These are phyloP conservation scores for Haplosporangium sp. DNA, from an alignment of 371 early-diverging fungal species.

Conservation along the genomic window DNA sequence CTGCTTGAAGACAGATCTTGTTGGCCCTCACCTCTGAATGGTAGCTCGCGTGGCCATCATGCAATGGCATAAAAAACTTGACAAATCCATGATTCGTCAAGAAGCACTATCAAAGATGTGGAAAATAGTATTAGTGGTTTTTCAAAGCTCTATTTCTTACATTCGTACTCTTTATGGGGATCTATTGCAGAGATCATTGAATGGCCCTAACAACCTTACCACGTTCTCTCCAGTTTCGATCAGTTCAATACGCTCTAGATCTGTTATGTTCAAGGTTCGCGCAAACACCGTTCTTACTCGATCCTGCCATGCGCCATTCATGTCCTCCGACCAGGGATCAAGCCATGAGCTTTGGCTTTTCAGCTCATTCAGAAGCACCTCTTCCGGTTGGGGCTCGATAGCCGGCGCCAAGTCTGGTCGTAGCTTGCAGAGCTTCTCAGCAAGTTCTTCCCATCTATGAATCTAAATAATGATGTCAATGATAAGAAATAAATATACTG, in stretches of 20 bases:
- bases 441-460: constrained; percentile 24
- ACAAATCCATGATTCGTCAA: constrained; percentile 26
- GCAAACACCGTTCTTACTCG: constrained; percentile 13
- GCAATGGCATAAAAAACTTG: constrained; percentile 50
- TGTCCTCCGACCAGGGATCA: constrained; percentile 4
- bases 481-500: not conserved
- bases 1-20: not conserved
- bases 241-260: constrained; percentile 2
- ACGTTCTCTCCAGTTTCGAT: constrained; percentile 27
- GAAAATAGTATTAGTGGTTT: not conserved
- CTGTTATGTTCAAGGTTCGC: not conserved
- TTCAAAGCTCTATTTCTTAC: not conserved
- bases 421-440: constrained; percentile 3
- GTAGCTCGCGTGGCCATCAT: constrained; percentile 24
- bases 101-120: constrained; percentile 23
- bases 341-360: constrained; percentile 11
- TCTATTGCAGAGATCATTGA: not conserved
- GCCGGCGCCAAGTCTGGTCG: constrained; percentile 32
- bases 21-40: constrained; percentile 28
- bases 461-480: constrained; percentile 5
- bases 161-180: no score
- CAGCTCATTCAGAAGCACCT: not conserved
- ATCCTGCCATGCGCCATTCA: constrained; percentile 9
- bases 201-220: constrained; percentile 10
- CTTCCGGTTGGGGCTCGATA: constrained; percentile 8